Percentiles rank a stretch among this genome's conserved stretches.
phyloP scores from a whole-genome alignment of 2,329 filamentous ascomycete species.

The Davidsoniella virescens region DNA sequence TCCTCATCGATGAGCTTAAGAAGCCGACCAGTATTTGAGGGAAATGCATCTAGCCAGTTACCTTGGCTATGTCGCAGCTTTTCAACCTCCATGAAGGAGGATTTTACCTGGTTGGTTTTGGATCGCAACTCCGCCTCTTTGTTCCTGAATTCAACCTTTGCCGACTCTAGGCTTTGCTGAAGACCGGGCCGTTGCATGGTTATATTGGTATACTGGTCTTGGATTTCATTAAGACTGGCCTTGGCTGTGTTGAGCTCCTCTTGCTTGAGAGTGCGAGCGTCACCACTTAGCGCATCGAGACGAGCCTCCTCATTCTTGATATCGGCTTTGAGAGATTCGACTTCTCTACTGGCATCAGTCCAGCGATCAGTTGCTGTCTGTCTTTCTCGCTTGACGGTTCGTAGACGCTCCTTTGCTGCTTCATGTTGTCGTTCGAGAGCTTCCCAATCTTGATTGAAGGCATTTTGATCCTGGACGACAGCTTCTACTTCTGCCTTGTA shows the following conservation, averaged over 20 bases:
- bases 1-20: slow-evolving; percentile 56
- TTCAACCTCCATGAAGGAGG: slow-evolving; percentile 16
- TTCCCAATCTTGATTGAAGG: slow-evolving; percentile 16
- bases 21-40: slow-evolving; percentile 43
- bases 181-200: not conserved
- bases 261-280: slow-evolving; percentile 46
- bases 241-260: slow-evolving; percentile 27
- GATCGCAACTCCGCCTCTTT: slow-evolving; percentile 15
- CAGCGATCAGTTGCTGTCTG: slow-evolving; percentile 25
- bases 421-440: slow-evolving; percentile 27
- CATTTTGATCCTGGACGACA: slow-evolving; percentile 13
- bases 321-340: slow-evolving; percentile 28
- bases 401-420: slow-evolving; percentile 44
- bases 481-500: slow-evolving; percentile 19
- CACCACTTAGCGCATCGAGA: slow-evolving; percentile 53
- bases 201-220: not conserved
- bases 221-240: not conserved
- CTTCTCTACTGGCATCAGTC: slow-evolving; percentile 32
- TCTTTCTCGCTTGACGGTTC: slow-evolving; percentile 24
- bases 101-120: slow-evolving; percentile 16
- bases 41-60: slow-evolving; percentile 48
- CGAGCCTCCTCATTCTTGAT: slow-evolving; percentile 42
- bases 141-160: slow-evolving; percentile 16
- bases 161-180: slow-evolving; percentile 3
- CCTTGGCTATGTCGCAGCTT: slow-evolving; percentile 25